Evolutionary conservation across 2,329 filamentous ascomycete species (phyloP).

Genomic region (Penicillium verrucosum): DNA sequence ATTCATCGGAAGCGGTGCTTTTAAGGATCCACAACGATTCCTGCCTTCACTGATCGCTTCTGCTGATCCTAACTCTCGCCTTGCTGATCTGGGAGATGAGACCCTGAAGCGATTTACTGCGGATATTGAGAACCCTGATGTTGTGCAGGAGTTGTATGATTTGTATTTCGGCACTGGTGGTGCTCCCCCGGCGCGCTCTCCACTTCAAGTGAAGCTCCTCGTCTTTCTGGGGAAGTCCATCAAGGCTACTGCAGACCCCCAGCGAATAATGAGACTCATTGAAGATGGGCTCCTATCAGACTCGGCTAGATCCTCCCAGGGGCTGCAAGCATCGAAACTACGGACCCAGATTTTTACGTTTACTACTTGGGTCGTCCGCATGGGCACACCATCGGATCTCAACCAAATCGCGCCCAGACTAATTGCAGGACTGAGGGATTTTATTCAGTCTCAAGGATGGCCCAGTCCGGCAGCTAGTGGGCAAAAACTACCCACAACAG

Average conservation of each 20-base stretch:
- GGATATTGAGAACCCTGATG: conserved; percentile 62
- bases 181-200: conserved; percentile 54
- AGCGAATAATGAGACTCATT: conserved; percentile 67
- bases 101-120: conserved; percentile 73
- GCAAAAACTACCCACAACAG: conserved; percentile 57
- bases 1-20: conserved; percentile 80
- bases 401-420: conserved; percentile 64
- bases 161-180: conserved; percentile 66
- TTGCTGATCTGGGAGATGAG: conserved; percentile 83
- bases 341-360: conserved; percentile 81
- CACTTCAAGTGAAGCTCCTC: conserved; percentile 75
- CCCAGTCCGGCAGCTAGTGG: conserved; percentile 56
- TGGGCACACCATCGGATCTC: conserved; percentile 62
- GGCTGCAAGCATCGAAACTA: conserved; percentile 74
- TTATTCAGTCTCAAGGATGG: conserved; percentile 80
- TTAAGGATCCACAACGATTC: conserved; percentile 78
- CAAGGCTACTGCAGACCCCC: conserved; percentile 65
- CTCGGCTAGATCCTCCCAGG: conserved; percentile 47
- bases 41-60: conserved; percentile 79
- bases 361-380: conserved; percentile 78
- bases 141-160: conserved; percentile 66
- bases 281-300: conserved; percentile 58
- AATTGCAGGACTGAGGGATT: conserved; percentile 66
- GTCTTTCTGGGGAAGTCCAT: conserved; percentile 72
- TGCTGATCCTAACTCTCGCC: conserved; percentile 74